Percentiles rank a stretch among this genome's conserved stretches.
These are phyloP conservation scores for Microstegium vimineum DNA, from an alignment of 176 grass and related monocot genomes.

Conservation along the genomic window DNA sequence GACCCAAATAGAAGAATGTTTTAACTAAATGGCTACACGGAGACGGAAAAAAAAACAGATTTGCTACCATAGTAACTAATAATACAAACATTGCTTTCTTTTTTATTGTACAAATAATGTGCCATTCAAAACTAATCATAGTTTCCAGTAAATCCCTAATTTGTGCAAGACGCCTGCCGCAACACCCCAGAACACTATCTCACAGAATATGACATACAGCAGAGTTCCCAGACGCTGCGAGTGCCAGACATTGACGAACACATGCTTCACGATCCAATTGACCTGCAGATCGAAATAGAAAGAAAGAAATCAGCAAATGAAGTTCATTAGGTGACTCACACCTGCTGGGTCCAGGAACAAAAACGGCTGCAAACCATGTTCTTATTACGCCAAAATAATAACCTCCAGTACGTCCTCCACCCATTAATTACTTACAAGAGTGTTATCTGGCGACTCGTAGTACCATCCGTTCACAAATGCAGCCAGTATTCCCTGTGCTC, in stretches of 20 bases:
- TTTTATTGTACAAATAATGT: not conserved
- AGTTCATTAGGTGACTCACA: not conserved
- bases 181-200: slow-evolving; percentile 69
- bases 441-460: slow-evolving; percentile 41
- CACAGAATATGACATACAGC: slow-evolving; percentile 66
- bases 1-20: no score
- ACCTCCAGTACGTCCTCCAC: no score
- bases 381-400: not conserved
- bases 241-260: slow-evolving; percentile 79
- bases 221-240: slow-evolving; percentile 51
- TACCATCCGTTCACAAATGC: slow-evolving; percentile 72
- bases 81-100: not conserved
- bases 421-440: slow-evolving; percentile 42
- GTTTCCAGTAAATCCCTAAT: slow-evolving; percentile 59
- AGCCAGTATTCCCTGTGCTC: slow-evolving; percentile 63
- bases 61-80: not conserved
- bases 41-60: not conserved
- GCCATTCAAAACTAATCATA: slow-evolving; percentile 20
- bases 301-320: not conserved
- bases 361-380: no score
- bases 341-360: no score
- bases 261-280: slow-evolving; percentile 55
- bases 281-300: slow-evolving; percentile 41
- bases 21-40: no score
- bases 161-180: slow-evolving; percentile 55